A percentile compares a stretch with the other conserved stretches of the same genome.
Conservation (phyloP, 148 eudicot species). For the Silene latifolia region DNA sequence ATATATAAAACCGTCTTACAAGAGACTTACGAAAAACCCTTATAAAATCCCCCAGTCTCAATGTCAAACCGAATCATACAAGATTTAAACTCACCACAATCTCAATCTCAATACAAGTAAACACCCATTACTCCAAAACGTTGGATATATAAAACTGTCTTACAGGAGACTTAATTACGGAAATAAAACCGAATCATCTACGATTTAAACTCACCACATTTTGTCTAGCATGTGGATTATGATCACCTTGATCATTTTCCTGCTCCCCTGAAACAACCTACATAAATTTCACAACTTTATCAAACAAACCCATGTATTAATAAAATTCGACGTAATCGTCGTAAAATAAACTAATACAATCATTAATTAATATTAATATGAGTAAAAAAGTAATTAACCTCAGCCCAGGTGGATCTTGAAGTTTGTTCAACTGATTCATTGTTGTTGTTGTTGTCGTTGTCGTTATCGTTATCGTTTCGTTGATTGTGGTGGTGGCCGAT, state of each 20-base stretch:
- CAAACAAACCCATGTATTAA: not conserved
- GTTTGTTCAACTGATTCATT: constrained; percentile 43
- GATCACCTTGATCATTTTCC: constrained; percentile 31
- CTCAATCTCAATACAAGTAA: not conserved
- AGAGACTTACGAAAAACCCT: not conserved
- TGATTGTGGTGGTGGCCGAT: constrained; percentile 28
- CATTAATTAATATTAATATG: not conserved
- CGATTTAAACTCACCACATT: constrained; percentile 15
- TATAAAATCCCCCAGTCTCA: no score
- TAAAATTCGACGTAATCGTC: not conserved
- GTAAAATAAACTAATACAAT: not conserved
- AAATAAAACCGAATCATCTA: not conserved
- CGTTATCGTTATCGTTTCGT: constrained; percentile 21
- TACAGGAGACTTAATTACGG: not conserved
- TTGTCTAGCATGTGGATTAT: constrained; percentile 10
- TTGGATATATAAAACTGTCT: not conserved
- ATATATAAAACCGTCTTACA: not conserved
- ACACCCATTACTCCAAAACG: no score
- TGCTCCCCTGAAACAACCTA: constrained; percentile 81
- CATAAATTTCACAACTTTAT: constrained; percentile 18
- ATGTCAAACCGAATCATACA: not conserved
- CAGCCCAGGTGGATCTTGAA: constrained; percentile 84
- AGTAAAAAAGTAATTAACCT: constrained; percentile 35
- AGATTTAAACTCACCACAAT: constrained; percentile 5
- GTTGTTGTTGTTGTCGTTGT: constrained; percentile 18